phyloP scores from a whole-genome alignment of 1,284 basidiomycete genomes.

The Rhodofomes roseus region DNA sequence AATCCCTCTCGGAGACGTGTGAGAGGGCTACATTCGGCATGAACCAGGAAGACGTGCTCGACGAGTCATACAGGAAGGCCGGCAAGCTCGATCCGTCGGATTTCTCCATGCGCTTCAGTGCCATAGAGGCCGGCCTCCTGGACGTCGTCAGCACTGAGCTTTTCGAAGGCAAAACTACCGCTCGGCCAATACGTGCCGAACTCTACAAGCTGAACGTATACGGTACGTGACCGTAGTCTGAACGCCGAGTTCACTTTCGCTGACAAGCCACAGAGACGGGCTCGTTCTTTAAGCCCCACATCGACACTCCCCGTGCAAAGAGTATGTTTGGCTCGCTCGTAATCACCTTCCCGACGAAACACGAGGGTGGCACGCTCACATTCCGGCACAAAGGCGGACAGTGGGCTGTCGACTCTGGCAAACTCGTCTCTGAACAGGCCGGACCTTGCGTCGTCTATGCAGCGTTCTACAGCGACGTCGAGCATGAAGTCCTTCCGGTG shows the following conservation, averaged over 20 bases:
- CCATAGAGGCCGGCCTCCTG: constrained; percentile 19
- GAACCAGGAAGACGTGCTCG: constrained; percentile 16
- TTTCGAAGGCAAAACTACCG: constrained; percentile 17
- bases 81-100: constrained; percentile 21
- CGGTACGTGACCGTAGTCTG: constrained; percentile 7
- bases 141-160: constrained; percentile 21
- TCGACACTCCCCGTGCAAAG: constrained; percentile 22
- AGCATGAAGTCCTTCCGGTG: constrained; percentile 42
- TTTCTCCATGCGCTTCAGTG: constrained; percentile 27
- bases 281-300: constrained; percentile 26
- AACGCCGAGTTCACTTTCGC: too few species aligned
- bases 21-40: constrained; percentile 21
- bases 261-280: constrained; percentile 8
- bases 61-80: constrained; percentile 24
- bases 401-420: constrained; percentile 30
- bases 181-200: constrained; percentile 12
- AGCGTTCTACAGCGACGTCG: constrained; percentile 42
- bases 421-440: constrained; percentile 11
- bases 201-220: constrained; percentile 30
- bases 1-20: constrained; percentile 15
- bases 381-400: constrained; percentile 29
- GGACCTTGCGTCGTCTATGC: constrained; percentile 28
- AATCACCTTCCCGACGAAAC: constrained; percentile 35
- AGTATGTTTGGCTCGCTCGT: constrained; percentile 41
- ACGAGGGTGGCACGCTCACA: constrained; percentile 37